phyloP scores from a whole-genome alignment of 768 basidiomycete genomes.

The Trametes meyenii region DNA sequence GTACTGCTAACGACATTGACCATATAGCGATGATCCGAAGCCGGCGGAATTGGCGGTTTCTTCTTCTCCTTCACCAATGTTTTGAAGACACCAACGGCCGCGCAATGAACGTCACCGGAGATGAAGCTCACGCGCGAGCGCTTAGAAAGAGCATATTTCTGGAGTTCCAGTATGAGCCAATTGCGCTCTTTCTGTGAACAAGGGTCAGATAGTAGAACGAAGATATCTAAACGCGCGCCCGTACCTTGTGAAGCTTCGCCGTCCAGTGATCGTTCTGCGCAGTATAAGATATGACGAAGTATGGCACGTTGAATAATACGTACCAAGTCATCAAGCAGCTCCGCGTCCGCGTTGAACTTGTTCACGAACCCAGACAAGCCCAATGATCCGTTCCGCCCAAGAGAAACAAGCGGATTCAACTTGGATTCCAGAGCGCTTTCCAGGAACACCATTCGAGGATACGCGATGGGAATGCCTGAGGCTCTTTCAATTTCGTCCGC shows the following conservation, averaged over 20 bases:
- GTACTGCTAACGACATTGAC: conserved; percentile 81
- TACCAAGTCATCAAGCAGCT: conserved; percentile 91
- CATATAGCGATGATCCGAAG: conserved; percentile 84
- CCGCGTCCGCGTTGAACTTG: conserved; percentile 90
- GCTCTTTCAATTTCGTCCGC: background rate
- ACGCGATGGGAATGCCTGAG: conserved; percentile 79
- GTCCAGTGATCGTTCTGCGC: conserved; percentile 91
- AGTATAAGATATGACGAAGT: background rate
- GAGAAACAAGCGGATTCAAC: conserved; percentile 79
- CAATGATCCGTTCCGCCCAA: conserved; percentile 68
- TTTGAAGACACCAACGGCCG: conserved; percentile 79
- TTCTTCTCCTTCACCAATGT: conserved; percentile 58
- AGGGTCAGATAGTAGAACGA: conserved; percentile 1
- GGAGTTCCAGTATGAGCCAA: conserved; percentile 79
- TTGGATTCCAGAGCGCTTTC: conserved; percentile 79
- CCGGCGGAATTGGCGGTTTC: conserved; percentile 50
- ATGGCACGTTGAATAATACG: conserved; percentile 21
- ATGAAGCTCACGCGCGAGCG: conserved; percentile 80
- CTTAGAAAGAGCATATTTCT: conserved; percentile 65
- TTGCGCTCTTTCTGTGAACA: conserved; percentile 81
- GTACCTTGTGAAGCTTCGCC: conserved; percentile 73
- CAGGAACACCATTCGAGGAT: conserved; percentile 92
- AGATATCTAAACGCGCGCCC: conserved; percentile 1
- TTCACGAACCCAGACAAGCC: conserved; percentile 83
- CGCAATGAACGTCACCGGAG: conserved; percentile 93